Evolutionary conservation across 306 rosid genomes (phyloP).

Genomic region (Cucumis melo): DNA sequence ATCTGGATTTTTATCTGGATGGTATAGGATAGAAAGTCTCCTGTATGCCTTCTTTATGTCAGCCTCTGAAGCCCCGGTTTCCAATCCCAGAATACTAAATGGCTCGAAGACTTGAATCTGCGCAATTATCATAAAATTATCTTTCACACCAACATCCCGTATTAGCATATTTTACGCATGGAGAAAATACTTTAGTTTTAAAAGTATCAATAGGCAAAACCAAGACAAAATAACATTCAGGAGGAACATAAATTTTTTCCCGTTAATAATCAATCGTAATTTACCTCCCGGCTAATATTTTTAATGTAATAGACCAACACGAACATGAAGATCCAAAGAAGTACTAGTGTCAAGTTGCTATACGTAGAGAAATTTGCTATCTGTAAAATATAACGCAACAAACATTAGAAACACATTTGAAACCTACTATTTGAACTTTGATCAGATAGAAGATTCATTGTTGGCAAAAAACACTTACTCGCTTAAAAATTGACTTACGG

Average conservation of each 20-base stretch:
- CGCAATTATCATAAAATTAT: background rate
- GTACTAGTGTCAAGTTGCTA: conserved; percentile 62
- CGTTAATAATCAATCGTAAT: background rate
- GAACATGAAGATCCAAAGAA: conserved; percentile 84
- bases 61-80: conserved; percentile 53
- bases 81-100: conserved; percentile 73
- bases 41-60: conserved; percentile 87
- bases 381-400: conserved; percentile 33
- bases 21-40: conserved; percentile 75
- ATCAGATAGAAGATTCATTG: background rate
- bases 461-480: conserved; percentile 31
- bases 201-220: background rate
- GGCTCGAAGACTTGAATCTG: conserved; percentile 92
- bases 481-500: conserved; percentile 69
- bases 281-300: conserved; percentile 79
- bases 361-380: conserved; percentile 73
- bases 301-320: conserved; percentile 76
- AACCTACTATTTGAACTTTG: background rate
- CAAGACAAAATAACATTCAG: background rate
- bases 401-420: background rate
- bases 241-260: background rate
- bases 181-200: background rate
- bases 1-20: conserved; percentile 98
- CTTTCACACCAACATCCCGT: background rate
- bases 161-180: background rate